phyloP scores from a whole-genome alignment of 2,329 filamentous ascomycete genomes.

The Trichophyton simii region DNA sequence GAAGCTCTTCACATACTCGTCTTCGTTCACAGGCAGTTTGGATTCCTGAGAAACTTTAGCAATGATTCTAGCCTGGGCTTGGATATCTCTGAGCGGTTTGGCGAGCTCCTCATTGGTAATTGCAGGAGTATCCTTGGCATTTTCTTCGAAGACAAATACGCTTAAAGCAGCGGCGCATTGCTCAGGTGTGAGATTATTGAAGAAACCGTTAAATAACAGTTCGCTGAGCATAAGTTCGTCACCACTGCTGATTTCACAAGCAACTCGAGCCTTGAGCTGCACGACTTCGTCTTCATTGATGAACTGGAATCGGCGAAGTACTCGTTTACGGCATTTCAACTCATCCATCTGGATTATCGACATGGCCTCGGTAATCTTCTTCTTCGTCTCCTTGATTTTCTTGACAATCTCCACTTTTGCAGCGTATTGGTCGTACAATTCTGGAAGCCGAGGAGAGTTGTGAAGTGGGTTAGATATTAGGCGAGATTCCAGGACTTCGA shows the following conservation, averaged over 20 bases:
- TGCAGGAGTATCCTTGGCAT: conserved; percentile 58
- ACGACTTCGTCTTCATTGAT: conserved; percentile 94
- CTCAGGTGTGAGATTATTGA: conserved; percentile 87
- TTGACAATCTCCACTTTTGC: conserved; percentile 62
- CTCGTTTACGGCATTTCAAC: conserved; percentile 88
- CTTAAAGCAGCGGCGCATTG: conserved; percentile 75
- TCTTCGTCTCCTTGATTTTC: conserved; percentile 79
- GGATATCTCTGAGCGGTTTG: conserved; percentile 76
- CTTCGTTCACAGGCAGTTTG: conserved; percentile 86
- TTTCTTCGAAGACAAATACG: conserved; percentile 96
- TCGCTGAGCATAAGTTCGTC: conserved; percentile 90
- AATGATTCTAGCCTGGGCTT: conserved; percentile 72
- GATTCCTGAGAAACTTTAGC: conserved; percentile 92
- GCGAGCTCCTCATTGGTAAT: conserved; percentile 67
- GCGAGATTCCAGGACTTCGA: conserved; percentile 87
- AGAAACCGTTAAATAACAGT: conserved; percentile 91
- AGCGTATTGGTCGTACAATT: conserved; percentile 77
- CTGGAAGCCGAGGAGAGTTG: conserved; percentile 70
- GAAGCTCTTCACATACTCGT: conserved; percentile 79
- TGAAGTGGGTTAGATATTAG: conserved; percentile 82
- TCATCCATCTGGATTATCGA: conserved; percentile 90
- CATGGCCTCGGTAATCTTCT: conserved; percentile 70
- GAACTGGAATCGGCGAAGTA: conserved; percentile 84
- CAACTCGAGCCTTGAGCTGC: conserved; percentile 90
- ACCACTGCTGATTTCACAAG: conserved; percentile 93